phyloP scores from a whole-genome alignment of 2,329 filamentous ascomycete genomes.

The Pestalotiopsis sp. region DNA sequence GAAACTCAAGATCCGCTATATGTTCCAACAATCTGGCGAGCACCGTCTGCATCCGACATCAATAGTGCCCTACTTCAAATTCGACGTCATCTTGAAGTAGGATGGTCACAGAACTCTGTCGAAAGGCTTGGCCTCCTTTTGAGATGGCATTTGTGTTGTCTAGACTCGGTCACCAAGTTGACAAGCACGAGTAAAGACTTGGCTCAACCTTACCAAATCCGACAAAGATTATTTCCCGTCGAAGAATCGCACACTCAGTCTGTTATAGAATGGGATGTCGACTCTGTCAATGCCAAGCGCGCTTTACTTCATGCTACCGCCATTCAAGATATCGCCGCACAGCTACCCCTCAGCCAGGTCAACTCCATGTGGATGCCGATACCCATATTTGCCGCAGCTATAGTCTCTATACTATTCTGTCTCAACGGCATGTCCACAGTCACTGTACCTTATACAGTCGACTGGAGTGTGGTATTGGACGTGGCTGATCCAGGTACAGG shows the following conservation, averaged over 20 bases:
- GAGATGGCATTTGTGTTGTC: slow-evolving; percentile 2
- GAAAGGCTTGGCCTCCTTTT: slow-evolving; percentile 4
- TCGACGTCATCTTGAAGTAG: neutral
- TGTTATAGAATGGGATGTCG: neutral
- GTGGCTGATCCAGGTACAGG: neutral
- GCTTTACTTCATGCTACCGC: slow-evolving; percentile 8
- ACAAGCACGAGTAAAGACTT: neutral
- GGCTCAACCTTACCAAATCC: neutral
- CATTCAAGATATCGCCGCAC: slow-evolving; percentile 3
- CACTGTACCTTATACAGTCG: neutral
- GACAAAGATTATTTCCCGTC: neutral
- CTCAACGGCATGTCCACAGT: slow-evolving; percentile 4
- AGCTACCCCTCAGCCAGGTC: slow-evolving; percentile 5
- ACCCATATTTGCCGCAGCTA: slow-evolving; percentile 7
- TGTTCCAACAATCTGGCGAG: neutral
- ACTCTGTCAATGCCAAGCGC: neutral
- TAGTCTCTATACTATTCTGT: slow-evolving; percentile 1
- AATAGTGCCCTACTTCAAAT: neutral
- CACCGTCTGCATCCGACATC: neutral
- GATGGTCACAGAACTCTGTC: neutral
- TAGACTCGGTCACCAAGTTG: neutral
- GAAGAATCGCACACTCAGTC: neutral
- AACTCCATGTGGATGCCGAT: slow-evolving; percentile 10
- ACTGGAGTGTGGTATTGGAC: slow-evolving; percentile 4
- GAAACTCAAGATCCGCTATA: slow-evolving; percentile 3